These are phyloP conservation scores for Salvia rosmarinus DNA, from an alignment of 257 asterid genomes.

Conservation along the genomic window DNA sequence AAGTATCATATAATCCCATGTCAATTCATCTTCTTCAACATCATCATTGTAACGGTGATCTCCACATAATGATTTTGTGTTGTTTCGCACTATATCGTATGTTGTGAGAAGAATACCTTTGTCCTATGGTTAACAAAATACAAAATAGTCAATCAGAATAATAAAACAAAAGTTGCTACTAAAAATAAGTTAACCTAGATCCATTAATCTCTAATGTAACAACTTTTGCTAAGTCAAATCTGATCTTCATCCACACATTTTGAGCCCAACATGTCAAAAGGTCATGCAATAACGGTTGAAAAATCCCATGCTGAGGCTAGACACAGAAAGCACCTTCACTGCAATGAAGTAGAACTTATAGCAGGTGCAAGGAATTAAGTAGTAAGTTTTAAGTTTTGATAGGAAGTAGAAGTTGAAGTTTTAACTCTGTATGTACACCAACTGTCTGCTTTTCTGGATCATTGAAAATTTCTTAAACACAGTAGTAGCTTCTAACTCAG, in stretches of 20 bases:
- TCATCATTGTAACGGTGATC: slow-evolving; percentile 46
- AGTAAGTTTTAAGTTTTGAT: neutral
- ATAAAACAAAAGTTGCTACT: neutral
- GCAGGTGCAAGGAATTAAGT: slow-evolving; percentile 22
- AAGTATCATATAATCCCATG: slow-evolving; percentile 93
- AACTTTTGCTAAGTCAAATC: slow-evolving; percentile 22
- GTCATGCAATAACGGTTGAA: slow-evolving; percentile 18
- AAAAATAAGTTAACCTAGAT: neutral
- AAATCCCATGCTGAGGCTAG: slow-evolving; percentile 20
- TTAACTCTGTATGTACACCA: neutral
- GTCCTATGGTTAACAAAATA: slow-evolving; percentile 51
- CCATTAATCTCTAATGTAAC: neutral
- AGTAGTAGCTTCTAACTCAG: neutral
- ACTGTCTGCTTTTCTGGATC: slow-evolving; percentile 15
- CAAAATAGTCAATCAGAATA: slow-evolving; percentile 18
- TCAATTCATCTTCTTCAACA: slow-evolving; percentile 58
- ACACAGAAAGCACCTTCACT: slow-evolving; percentile 11
- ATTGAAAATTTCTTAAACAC: neutral
- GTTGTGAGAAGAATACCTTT: slow-evolving; percentile 92
- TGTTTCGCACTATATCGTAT: slow-evolving; percentile 87
- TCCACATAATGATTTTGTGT: slow-evolving; percentile 70
- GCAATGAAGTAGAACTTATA: slow-evolving; percentile 12
- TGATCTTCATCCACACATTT: slow-evolving; percentile 9
- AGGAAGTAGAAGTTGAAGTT: neutral
- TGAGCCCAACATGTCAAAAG: slow-evolving; percentile 4